phyloP scores from a whole-genome alignment of 768 basidiomycete species.

The Tulasnella sp. region DNA sequence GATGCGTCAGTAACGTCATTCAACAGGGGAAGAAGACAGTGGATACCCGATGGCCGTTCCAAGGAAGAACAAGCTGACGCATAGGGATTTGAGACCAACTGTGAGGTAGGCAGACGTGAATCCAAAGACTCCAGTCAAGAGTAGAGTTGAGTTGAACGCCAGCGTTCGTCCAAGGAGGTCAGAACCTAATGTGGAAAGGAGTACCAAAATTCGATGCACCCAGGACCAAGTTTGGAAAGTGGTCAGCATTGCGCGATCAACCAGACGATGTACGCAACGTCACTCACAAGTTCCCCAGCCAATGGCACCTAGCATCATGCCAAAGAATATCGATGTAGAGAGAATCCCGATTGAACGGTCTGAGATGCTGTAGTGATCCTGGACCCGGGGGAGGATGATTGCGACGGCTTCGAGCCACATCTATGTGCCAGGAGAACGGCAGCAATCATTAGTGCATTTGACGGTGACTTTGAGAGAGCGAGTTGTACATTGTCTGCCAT shows the following conservation, averaged over 20 bases:
- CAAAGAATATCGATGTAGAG: slow-evolving; percentile 81
- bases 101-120: slow-evolving; percentile 57
- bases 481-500: slow-evolving; percentile 75
- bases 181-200: slow-evolving; percentile 39
- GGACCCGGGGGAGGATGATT: slow-evolving; percentile 92
- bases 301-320: slow-evolving; percentile 95
- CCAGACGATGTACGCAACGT: not conserved
- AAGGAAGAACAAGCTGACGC: slow-evolving; percentile 69
- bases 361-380: slow-evolving; percentile 69
- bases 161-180: slow-evolving; percentile 79
- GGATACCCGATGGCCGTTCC: slow-evolving; percentile 89
- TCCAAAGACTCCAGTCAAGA: slow-evolving; percentile 84
- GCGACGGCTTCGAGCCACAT: slow-evolving; percentile 92
- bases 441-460: not conserved
- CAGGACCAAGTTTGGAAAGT: not conserved
- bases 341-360: slow-evolving; percentile 58
- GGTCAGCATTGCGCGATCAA: not conserved
- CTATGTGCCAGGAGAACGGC: slow-evolving; percentile 29
- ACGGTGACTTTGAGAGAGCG: not conserved
- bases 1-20: not conserved
- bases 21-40: slow-evolving; percentile 8
- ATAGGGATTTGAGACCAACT: slow-evolving; percentile 54
- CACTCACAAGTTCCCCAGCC: slow-evolving; percentile 81
- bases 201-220: not conserved
- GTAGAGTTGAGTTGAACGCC: slow-evolving; percentile 88